These are phyloP conservation scores for Eucalyptus cloeziana DNA, from an alignment of 345 rosid species.

Conservation along the genomic window DNA sequence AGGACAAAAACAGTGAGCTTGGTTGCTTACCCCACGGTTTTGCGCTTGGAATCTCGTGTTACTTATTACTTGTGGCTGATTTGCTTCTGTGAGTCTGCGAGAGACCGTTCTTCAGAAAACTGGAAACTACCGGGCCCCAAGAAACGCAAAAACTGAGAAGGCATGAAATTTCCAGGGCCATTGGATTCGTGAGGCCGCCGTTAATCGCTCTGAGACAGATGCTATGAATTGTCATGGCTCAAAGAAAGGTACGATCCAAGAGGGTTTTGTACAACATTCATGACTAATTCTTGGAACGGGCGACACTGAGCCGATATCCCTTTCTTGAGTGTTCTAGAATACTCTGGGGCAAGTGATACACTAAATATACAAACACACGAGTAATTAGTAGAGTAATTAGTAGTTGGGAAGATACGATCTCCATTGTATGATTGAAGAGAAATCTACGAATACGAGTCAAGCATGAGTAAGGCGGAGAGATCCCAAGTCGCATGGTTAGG, in stretches of 20 bases:
- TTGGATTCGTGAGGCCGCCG: not conserved
- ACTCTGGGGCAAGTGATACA: accelerated
- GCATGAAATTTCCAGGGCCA: not conserved
- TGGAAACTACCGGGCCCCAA: not conserved
- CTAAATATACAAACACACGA: no score
- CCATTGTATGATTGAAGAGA: no score
- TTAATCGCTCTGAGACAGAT: not conserved
- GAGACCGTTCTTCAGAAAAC: not conserved
- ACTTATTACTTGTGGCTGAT: not conserved
- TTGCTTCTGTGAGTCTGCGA: not conserved
- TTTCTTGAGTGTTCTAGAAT: no score
- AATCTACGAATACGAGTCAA: no score
- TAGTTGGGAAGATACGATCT: no score
- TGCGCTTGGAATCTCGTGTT: not conserved
- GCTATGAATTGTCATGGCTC: no score
- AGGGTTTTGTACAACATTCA: no score
- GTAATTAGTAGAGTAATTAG: no score
- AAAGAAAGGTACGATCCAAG: no score
- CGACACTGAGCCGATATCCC: accelerated
- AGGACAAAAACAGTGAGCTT: not conserved
- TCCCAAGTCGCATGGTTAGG: no score
- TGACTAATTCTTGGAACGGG: no score
- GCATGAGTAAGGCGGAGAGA: accelerated
- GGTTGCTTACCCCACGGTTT: not conserved
- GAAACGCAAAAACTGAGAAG: not conserved